Base-by-base conservation (phyloP, 768 basidiomycete genomes). In the Pholiota conissans region DNA sequence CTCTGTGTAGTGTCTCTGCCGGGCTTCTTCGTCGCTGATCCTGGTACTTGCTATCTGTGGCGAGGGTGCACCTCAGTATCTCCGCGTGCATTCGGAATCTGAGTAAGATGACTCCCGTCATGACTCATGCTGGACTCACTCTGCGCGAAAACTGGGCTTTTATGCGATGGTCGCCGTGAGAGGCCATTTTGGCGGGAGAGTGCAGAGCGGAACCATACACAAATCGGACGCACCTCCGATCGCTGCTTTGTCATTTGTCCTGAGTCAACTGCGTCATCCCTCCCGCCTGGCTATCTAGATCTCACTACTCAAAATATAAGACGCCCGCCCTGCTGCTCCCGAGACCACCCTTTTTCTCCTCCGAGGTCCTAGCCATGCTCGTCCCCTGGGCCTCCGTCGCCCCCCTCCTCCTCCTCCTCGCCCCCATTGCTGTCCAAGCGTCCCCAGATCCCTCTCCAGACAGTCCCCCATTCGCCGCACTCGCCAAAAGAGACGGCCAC, bases 401-500 rank as follows among this genome's bases (percentile, higher is more conserved):
- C 18, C 55, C 61, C 35, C 29, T 60, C 35, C 49, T 68, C 24
- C 10, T 49, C 40, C 47, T 61, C 32, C 51, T 57, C 8, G 53
- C 48, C 6, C 39, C 53, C 26, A 35, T 27, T 24, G 56, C 52
- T 18, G 14, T 53, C 22, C 42, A n/a, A 11, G 18, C 20, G 18
- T 42, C 40, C 20, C 22, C 22, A 9, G 42, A 45, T 16, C 57
- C 60, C 24, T 52, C 59, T 1, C 3, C 58, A 39, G 18, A 47
- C 11, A 29, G 11, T 4, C 45, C 11, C 24, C 30, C 22, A 13
- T 28, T 34, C 22, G 55, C 42, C 20, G 22, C n/a, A 28, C 47
- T 54, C 20, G 42, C 24, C 28, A 40, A 26, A 32, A 59, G 27
- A 52, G 49, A 72, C 61, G 76, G 74, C 34, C 79, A 82, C 58